These are phyloP conservation scores for Sporobolomyces phaffii DNA, from an alignment of 768 basidiomycete species.

Conservation along the genomic window DNA sequence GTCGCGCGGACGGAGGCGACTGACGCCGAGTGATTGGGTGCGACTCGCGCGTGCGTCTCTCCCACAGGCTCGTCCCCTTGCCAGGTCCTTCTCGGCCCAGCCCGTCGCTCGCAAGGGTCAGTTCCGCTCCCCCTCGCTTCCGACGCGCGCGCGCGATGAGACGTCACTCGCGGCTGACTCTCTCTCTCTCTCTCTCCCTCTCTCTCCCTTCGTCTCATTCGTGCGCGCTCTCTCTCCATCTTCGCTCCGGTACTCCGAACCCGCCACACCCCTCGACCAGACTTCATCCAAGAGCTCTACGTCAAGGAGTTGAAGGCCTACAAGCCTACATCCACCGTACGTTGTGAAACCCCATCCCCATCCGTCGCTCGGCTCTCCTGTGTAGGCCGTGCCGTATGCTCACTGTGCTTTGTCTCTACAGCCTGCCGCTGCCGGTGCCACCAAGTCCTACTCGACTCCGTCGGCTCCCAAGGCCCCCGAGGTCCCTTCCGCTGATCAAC, in stretches of 20 bases:
- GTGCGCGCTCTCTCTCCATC: no score
- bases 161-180: not conserved
- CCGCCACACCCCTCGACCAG: constrained; percentile 53
- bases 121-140: constrained; percentile 15
- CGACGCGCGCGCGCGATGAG: not conserved
- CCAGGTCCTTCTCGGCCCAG: constrained; percentile 46
- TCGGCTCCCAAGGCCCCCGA: constrained; percentile 65
- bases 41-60: no score
- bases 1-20: not conserved
- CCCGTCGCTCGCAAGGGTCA: constrained; percentile 47
- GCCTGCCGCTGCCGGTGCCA: constrained; percentile 82
- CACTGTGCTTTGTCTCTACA: constrained; percentile 47
- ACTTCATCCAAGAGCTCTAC: constrained; percentile 89
- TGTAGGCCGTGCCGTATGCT: no score
- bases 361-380: no score
- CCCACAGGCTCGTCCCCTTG: constrained; percentile 26
- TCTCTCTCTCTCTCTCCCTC: not conserved
- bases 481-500: constrained; percentile 61
- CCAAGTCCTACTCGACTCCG: constrained; percentile 70
- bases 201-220: not conserved
- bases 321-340: constrained; percentile 67
- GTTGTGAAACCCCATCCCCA: constrained; percentile 45
- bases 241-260: no score
- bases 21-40: not conserved
- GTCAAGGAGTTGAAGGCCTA: constrained; percentile 81